Base-by-base conservation (phyloP, 805 yeast species). In the Geotrichum ghanense region DNA sequence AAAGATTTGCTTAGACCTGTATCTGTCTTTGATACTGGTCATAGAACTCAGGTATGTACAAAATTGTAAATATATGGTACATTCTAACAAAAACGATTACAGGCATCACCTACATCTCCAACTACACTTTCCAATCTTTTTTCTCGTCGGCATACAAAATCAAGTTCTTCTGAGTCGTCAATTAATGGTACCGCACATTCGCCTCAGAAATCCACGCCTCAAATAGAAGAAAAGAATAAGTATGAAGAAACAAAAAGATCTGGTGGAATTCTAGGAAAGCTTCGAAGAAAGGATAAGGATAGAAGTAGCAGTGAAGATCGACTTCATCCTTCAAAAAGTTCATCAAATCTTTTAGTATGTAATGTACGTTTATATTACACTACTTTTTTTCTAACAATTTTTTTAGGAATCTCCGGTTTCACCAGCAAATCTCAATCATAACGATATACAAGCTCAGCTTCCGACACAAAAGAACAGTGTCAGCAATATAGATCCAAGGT, bases 131-230 rank as follows among this genome's bases (percentile, higher is more conserved):
- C 55, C 2, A 56, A 65, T 34, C 73, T 74, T 22, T 70, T 81
- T 45, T 81, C 81, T 64, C 68, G 83, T 52, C 73, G 79, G 51
- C 86, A 80, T 54, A 71, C 74, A 43, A 72, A 83, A 48, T 73
- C 81, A n/a, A 74, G 72, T 43, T 78, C 84, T 0, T 74, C 81
- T 0, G 82, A 77, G 47, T 69, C 78, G 1, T 70, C 78, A 0
- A 47, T 69, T 1, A 60, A 70, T 48, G 69, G 64, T 24, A 54
- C 37, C 5, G 37, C 37, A n/a, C 37, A 48, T 66, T 21, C 68
- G 66, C 50, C 67, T 66, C 45, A 68, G 70, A 43, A 65, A 72
- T 10, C 58, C 64, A 24, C 45, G 45, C 27, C 42, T 45, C 34
- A 41, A 23, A n/a, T 23, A 16, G 50, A 43, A 26, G 43, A n/a